phyloP scores from a whole-genome alignment of 352 stramenopile species.

The Phytophthora agathidicida region DNA sequence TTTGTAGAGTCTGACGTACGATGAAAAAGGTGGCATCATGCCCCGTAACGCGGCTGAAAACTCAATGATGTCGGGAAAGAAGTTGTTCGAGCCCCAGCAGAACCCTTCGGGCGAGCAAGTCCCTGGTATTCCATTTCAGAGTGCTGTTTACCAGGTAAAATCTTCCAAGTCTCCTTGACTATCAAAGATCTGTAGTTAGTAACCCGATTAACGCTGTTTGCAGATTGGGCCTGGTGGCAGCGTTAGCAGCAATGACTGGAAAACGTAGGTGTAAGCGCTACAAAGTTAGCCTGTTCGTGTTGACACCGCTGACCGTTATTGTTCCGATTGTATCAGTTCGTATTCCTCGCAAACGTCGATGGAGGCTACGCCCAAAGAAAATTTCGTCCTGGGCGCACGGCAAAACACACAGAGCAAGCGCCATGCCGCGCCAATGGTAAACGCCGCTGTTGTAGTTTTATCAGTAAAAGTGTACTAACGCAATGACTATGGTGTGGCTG shows the following conservation, averaged over 20 bases:
- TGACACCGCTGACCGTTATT: background rate
- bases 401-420: conserved; percentile 72
- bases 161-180: background rate
- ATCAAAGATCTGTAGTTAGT: background rate
- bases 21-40: conserved; percentile 66
- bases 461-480: background rate
- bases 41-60: conserved; percentile 31
- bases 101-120: conserved; percentile 42
- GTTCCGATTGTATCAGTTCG: conserved; percentile 41
- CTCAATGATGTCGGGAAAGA: conserved; percentile 42
- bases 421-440: conserved; percentile 66
- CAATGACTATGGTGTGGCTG: background rate
- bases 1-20: conserved; percentile 54
- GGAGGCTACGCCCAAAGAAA: conserved; percentile 52
- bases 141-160: conserved; percentile 64
- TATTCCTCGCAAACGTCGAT: conserved; percentile 67
- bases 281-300: background rate
- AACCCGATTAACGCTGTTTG: background rate
- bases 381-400: conserved; percentile 46
- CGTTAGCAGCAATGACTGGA: conserved; percentile 62
- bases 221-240: conserved; percentile 57
- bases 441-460: no score
- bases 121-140: conserved; percentile 66
- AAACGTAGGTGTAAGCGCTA: conserved; percentile 53
- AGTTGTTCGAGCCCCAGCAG: conserved; percentile 64